These are phyloP conservation scores for Paracamarosporium sp. DNA, from an alignment of 2,329 filamentous ascomycete genomes.

Conservation along the genomic window DNA sequence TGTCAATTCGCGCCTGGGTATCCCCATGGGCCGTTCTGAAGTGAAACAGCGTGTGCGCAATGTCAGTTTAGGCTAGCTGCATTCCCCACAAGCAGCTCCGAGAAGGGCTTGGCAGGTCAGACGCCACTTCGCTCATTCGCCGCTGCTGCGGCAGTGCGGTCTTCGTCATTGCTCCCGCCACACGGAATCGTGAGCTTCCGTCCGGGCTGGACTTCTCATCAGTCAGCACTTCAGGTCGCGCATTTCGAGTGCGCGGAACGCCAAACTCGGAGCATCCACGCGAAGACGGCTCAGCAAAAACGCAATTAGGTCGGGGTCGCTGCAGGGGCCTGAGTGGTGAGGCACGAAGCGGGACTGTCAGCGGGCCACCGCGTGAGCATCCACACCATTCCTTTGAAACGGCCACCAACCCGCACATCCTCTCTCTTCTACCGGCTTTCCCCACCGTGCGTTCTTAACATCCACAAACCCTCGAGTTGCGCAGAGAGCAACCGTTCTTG, in stretches of 20 bases:
- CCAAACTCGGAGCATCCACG: neutral
- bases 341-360: neutral
- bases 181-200: neutral
- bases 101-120: neutral
- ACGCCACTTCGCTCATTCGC: neutral
- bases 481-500: neutral
- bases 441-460: neutral
- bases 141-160: neutral
- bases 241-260: neutral
- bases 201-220: neutral
- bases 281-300: neutral
- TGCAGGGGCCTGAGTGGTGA: conserved; percentile 2
- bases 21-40: too few species aligned
- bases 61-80: conserved; percentile 20
- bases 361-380: conserved; percentile 4
- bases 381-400: conserved; percentile 6
- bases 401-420: neutral
- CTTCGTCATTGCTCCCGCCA: neutral
- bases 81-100: neutral
- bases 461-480: neutral
- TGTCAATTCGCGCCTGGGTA: too few species aligned
- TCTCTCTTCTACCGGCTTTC: neutral
- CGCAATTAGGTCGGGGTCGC: neutral
- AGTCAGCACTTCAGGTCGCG: neutral
- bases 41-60: conserved; percentile 20